These are phyloP conservation scores for Hypoxylon sp. DNA, from an alignment of 2,329 filamentous ascomycete species.

Conservation along the genomic window DNA sequence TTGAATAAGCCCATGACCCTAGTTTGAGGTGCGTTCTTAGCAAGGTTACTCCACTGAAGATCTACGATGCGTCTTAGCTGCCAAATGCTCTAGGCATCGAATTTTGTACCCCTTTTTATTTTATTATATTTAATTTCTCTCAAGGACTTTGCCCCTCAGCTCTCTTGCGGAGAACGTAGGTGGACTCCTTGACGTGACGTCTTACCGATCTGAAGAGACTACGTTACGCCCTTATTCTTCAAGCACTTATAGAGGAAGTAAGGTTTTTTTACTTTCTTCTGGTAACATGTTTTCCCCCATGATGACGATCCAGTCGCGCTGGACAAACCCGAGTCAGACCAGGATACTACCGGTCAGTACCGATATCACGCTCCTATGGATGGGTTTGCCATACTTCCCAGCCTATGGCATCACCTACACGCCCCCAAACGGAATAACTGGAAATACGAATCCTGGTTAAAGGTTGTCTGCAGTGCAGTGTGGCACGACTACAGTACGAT, in stretches of 20 bases:
- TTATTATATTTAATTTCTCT: not conserved
- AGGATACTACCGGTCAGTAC: not conserved
- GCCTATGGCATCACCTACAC: not conserved
- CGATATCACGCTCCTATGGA: not conserved
- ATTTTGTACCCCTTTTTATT: constrained; percentile 2
- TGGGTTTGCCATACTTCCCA: not conserved
- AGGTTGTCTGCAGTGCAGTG: constrained; percentile 19
- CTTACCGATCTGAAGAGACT: not conserved
- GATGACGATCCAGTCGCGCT: not conserved
- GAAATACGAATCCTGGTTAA: constrained; percentile 17
- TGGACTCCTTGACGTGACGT: not conserved
- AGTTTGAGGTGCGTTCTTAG: not conserved
- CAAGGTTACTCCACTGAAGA: constrained; percentile 11
- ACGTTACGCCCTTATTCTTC: not conserved
- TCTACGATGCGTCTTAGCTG: not conserved
- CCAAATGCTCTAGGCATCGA: not conserved
- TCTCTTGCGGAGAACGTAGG: constrained; percentile 1
- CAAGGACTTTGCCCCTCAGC: not conserved
- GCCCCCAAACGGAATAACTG: constrained; percentile 13
- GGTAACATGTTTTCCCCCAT: not conserved
- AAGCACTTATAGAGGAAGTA: constrained; percentile 4
- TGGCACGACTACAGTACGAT: constrained; percentile 20
- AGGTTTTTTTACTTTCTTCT: not conserved
- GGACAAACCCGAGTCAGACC: not conserved
- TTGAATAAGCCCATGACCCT: not conserved